Base-by-base conservation (phyloP, 306 rosid genomes). In the Phaseolus lunatus region DNA sequence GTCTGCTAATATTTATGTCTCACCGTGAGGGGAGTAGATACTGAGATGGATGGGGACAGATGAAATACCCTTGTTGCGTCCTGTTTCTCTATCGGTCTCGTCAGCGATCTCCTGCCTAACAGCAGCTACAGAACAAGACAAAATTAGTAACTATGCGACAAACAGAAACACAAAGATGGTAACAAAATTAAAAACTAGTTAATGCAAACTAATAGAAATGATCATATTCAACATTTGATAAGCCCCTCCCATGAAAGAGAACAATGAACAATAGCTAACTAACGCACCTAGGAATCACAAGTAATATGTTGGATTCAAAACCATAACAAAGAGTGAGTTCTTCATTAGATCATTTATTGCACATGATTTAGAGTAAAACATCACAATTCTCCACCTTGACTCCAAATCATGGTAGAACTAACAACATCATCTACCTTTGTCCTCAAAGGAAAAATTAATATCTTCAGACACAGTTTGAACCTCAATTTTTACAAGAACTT, bases 21-120 rank as follows among this genome's bases (percentile, higher is more conserved):
- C 85, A 96, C 99, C 99, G 70, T 88, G 87, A 41, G 99, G 99
- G 80, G 99, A 96, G 80, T 80, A 90, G 83, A 96, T 96, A 77
- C 99, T 96, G 50, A 93, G 89, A 85, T 93, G 99, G 88, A 96
- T 96, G 37, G 99, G 99, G 65, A 96, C 97, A 26, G 90, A 89
- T 18, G 99, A 96, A 78, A 96, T 96, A 53, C 89, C 91, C 85
- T 84, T 96, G 69, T 76, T 3, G 58, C 97, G 98, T 24, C 99
- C 99, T 50, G 98, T 96, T 86, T 93, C 98, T 84, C 99, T 87
- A 73, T 96, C 99, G 1, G 99, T 93, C 90, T 96, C 99, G 29
- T 96, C 99, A 78, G 88, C 45, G 33, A 96, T 96, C 85, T 96
- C 99, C 86, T 93, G 96, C 81, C 99, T 88, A 81, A 91, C 98